Evolutionary conservation across 2,329 filamentous ascomycete species (phyloP), one percentile per base, ranked within the genome.

Genomic region (Calonectria multiphialidica): DNA sequence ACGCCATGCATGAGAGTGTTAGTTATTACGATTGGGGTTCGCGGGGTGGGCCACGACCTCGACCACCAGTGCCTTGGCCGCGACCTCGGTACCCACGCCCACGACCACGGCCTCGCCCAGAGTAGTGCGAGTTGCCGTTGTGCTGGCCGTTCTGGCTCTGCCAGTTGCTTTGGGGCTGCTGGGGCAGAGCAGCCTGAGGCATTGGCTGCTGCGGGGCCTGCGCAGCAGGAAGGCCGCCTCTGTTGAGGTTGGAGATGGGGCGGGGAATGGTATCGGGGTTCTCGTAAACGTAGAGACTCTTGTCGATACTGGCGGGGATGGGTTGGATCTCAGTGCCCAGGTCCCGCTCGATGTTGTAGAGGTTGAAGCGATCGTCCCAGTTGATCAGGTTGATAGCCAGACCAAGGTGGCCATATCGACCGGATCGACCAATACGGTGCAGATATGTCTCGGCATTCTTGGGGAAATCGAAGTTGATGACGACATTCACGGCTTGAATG

Each of bases 391-490:
- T 99, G 83, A 99, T 99, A 75, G 97, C 97, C 77, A 99, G 88
- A 90, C 97, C 97, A 81, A 98, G 90, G 86, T 99, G 97, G 77
- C 97, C 97, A 83, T 98, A 99, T 77, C 97, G 95, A 77, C 97
- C 97, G 64, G 97, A 99, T 82, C 97, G 95, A 88, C 97, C 97
- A 82, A 99, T 99, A 78, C 97, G 95, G 86, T 99, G 97, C 70
- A 99, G 92, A 82, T 99, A 99, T 0, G 97, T 99, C 86, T 99
- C 97, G 18, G 97, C 97, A 81, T 99, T 99, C 88, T 99, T 99
- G 67, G 97, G 97, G 84, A 99, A 99, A 82, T 99, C 97, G 81
- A 99, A 99, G 88, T 99, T 99, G 91, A 99, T 99, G 82, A 99
- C 97, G 68, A 99, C 97, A 80, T 99, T 99, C 81, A 99, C 97